Conservation (phyloP, 1,139 yeast species). For the Protomyces inouyei region DNA sequence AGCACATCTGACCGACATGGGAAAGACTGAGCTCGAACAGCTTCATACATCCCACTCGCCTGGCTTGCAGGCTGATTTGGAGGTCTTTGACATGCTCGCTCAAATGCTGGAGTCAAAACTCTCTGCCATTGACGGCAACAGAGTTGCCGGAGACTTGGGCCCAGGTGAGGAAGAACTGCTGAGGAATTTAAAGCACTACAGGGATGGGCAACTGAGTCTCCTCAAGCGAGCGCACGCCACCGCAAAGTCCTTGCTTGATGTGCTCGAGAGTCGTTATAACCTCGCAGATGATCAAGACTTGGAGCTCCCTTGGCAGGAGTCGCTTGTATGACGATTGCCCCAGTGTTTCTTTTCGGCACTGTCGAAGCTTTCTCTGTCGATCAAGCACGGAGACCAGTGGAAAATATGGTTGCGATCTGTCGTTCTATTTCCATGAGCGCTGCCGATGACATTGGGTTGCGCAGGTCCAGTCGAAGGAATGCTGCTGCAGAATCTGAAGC, state of each 20-base stretch:
- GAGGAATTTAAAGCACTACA: neutral
- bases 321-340: too few species aligned
- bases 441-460: too few species aligned
- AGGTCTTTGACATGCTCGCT: neutral
- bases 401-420: too few species aligned
- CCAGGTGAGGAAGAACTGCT: neutral
- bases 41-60: neutral
- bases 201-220: neutral
- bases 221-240: neutral
- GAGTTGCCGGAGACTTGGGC: too few species aligned
- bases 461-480: too few species aligned
- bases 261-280: neutral
- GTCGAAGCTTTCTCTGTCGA: too few species aligned
- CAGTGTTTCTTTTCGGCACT: too few species aligned
- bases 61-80: neutral
- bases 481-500: neutral
- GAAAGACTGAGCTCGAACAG: neutral
- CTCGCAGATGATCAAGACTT: neutral
- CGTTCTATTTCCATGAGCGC: too few species aligned
- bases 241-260: neutral
- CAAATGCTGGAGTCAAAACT: neutral
- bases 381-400: too few species aligned
- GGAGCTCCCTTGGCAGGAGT: neutral
- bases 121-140: too few species aligned
- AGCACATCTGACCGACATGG: neutral